Percentiles rank a stretch among this genome's conserved stretches.
Evolutionary conservation across 345 rosid species (phyloP).

Genomic region (Hibiscus syriacus): DNA sequence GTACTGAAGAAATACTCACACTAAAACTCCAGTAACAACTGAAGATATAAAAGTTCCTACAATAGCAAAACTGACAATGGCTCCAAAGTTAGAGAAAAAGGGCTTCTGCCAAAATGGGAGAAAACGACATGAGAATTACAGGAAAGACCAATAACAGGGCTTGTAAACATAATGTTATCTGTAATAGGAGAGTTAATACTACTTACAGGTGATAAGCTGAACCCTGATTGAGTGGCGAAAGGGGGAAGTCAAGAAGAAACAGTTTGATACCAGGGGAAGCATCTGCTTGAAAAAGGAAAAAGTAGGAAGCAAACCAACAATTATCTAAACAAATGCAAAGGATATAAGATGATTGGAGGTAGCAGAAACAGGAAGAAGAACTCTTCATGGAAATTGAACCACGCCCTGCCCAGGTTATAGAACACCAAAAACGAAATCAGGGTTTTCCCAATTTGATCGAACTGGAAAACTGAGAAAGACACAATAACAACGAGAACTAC

Average conservation of each 20-base stretch:
- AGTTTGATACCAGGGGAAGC: not conserved
- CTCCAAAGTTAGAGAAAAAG: conserved; percentile 94
- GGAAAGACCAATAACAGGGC: conserved; percentile 3
- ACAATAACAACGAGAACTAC: not conserved
- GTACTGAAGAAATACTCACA: conserved; percentile 49
- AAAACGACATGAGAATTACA: not conserved
- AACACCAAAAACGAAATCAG: not conserved
- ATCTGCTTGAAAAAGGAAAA: not conserved
- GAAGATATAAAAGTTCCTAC: conserved; percentile 85
- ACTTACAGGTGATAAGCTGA: conserved; percentile 88
- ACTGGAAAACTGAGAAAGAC: not conserved
- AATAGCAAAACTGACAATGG: conserved; percentile 87
- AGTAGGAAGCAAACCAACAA: not conserved
- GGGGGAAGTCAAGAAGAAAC: conserved; percentile 48
- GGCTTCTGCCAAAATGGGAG: conserved; percentile 57
- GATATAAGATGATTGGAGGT: conserved; percentile 98
- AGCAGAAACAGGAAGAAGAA: conserved; percentile 90
- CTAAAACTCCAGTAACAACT: conserved; percentile 76
- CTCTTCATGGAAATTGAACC: conserved; percentile 99
- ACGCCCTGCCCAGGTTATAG: conserved; percentile 43
- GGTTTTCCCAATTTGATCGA: not conserved
- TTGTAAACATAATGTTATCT: not conserved
- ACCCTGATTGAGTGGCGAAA: conserved; percentile 80
- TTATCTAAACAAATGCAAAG: conserved; percentile 19
- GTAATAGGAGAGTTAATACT: conserved; percentile 5